These are phyloP conservation scores for Pinus taeda DNA, from an alignment of 75 land plant genomes.

Conservation along the genomic window DNA sequence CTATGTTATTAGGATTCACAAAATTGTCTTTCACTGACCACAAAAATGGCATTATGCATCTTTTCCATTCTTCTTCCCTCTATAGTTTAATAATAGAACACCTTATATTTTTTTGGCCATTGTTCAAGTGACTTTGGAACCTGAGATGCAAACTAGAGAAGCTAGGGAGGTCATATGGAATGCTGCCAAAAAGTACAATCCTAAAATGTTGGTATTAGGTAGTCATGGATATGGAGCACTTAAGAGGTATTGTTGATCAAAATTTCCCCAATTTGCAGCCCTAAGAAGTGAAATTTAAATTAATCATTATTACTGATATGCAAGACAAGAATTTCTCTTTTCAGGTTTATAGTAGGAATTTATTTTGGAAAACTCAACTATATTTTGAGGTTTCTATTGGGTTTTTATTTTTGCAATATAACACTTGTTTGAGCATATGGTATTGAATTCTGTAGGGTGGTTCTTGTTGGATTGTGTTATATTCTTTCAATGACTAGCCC, in stretches of 20 bases:
- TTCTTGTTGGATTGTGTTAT: constrained; percentile 5
- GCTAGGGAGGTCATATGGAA: constrained; percentile 8
- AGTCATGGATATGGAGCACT: constrained; percentile 16
- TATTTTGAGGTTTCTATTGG: background rate
- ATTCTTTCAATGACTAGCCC: no score
- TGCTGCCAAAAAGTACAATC: constrained; percentile 3
- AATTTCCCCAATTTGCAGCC: background rate
- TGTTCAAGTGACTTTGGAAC: background rate
- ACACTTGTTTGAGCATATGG: no score
- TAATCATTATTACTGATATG: no score
- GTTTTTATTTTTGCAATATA: background rate
- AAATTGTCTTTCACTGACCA: no score
- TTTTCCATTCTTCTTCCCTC: no score
- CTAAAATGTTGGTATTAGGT: background rate
- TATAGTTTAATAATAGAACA: no score
- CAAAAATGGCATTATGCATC: no score
- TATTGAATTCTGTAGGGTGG: background rate
- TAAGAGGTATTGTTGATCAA: constrained; percentile 5
- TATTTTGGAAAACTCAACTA: background rate
- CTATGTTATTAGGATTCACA: no score
- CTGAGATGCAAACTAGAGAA: constrained; percentile 1
- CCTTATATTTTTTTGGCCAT: no score
- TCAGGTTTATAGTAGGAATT: background rate
- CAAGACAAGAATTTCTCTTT: background rate
- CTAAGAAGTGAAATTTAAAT: no score